Conservation (phyloP, 2,329 filamentous ascomycete species). For the Cephalotrichum gorgonifer region DNA sequence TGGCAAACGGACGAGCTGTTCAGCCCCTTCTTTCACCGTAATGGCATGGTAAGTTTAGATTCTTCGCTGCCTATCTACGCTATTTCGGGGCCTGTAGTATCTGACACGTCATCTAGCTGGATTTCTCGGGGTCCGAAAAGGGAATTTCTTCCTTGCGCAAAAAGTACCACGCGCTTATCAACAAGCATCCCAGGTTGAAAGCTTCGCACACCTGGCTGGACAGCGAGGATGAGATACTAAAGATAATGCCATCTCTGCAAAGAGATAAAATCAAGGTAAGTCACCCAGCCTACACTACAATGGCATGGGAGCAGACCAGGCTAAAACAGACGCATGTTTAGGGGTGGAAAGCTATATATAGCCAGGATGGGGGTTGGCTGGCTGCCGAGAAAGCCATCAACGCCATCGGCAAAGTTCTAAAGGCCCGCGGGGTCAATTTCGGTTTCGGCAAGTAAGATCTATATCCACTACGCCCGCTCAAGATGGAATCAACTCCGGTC, state of each 20-base stretch:
- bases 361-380: slow-evolving; percentile 33
- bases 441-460: slow-evolving; percentile 24
- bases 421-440: slow-evolving; percentile 27
- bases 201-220: slow-evolving; percentile 30
- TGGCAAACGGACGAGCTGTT: slow-evolving; percentile 33
- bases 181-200: slow-evolving; percentile 18
- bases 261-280: slow-evolving; percentile 26
- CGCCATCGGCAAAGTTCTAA: slow-evolving; percentile 28
- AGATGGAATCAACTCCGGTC: neutral
- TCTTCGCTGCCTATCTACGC: neutral
- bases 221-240: slow-evolving; percentile 29
- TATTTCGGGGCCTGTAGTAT: neutral
- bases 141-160: slow-evolving; percentile 19
- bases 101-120: slow-evolving; percentile 12
- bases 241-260: slow-evolving; percentile 25
- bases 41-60: slow-evolving; percentile 22
- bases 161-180: slow-evolving; percentile 21
- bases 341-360: slow-evolving; percentile 35
- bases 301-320: neutral
- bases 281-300: neutral
- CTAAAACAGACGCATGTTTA: slow-evolving; percentile 6
- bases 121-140: slow-evolving; percentile 18
- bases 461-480: neutral
- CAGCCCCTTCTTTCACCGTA: slow-evolving; percentile 31
- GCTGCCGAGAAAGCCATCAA: slow-evolving; percentile 35